phyloP scores from a whole-genome alignment of 2,329 filamentous ascomycete species.

The Capronia americana region DNA sequence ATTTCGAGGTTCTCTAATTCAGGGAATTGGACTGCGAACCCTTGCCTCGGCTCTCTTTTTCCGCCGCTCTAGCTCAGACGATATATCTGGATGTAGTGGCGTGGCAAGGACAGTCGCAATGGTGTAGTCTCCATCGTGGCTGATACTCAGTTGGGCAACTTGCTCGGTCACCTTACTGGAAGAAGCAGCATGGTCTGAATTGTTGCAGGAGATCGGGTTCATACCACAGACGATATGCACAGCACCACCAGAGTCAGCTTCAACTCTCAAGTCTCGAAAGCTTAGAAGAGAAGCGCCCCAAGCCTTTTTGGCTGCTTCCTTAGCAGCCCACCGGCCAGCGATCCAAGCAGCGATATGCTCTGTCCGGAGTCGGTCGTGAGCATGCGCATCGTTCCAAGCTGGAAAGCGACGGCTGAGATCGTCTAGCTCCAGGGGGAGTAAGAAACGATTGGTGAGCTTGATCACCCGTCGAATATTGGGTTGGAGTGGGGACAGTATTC shows the following conservation, averaged over 20 bases:
- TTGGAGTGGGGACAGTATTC: conserved; percentile 67
- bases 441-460: conserved; percentile 51
- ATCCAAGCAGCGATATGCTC: conserved; percentile 44
- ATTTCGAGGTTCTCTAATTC: not conserved
- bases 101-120: conserved; percentile 52
- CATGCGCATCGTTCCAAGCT: conserved; percentile 14
- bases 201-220: not conserved
- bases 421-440: conserved; percentile 48
- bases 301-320: conserved; percentile 77
- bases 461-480: conserved; percentile 38
- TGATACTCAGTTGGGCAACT: conserved; percentile 77
- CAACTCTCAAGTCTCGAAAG: conserved; percentile 66
- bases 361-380: conserved; percentile 19
- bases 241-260: conserved; percentile 29
- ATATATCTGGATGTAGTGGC: conserved; percentile 36
- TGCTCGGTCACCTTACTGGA: conserved; percentile 49
- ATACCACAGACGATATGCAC: conserved; percentile 39
- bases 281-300: conserved; percentile 64
- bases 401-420: conserved; percentile 48
- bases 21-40: not conserved
- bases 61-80: conserved; percentile 23
- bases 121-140: conserved; percentile 85
- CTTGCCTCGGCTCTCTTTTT: conserved; percentile 28
- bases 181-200: conserved; percentile 24
- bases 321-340: conserved; percentile 69